Conservation (phyloP, 169 alveolate species). For the Plasmodium vinckei region DNA sequence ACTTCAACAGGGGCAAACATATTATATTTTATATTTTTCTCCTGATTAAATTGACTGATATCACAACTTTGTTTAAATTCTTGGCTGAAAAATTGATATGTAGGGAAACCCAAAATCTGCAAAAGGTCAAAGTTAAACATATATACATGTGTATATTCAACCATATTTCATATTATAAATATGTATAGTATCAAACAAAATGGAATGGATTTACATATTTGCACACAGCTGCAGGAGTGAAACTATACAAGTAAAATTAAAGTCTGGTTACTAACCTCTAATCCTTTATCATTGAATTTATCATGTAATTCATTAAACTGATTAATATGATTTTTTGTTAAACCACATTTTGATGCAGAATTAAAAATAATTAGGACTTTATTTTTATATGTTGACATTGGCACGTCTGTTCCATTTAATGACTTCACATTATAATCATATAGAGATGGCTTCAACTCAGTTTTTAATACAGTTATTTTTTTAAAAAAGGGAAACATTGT, state of each 20-base stretch:
- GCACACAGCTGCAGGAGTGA: too few species aligned
- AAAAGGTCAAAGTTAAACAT: neutral
- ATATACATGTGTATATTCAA: neutral
- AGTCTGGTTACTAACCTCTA: conserved; percentile 13
- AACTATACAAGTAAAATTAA: too few species aligned
- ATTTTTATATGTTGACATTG: conserved; percentile 51
- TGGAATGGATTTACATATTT: too few species aligned
- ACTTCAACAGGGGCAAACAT: conserved; percentile 55
- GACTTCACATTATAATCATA: conserved; percentile 44
- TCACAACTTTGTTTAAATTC: conserved; percentile 25
- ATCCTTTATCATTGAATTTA: conserved; percentile 8
- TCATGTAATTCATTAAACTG: conserved; percentile 43
- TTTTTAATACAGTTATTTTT: conserved; percentile 37
- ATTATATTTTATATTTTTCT: conserved; percentile 23
- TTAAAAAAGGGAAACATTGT: conserved; percentile 46
- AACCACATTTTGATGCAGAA: conserved; percentile 69
- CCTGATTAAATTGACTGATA: conserved; percentile 37
- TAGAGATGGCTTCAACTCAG: conserved; percentile 28
- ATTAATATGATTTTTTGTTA: conserved; percentile 41
- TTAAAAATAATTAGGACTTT: conserved; percentile 50
- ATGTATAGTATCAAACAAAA: too few species aligned
- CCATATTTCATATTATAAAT: too few species aligned
- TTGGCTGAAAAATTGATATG: conserved; percentile 37
- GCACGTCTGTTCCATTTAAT: conserved; percentile 16
- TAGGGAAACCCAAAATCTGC: conserved; percentile 46